phyloP scores from a whole-genome alignment of 257 asterid genomes.

The Galeopsis tetrahit region DNA sequence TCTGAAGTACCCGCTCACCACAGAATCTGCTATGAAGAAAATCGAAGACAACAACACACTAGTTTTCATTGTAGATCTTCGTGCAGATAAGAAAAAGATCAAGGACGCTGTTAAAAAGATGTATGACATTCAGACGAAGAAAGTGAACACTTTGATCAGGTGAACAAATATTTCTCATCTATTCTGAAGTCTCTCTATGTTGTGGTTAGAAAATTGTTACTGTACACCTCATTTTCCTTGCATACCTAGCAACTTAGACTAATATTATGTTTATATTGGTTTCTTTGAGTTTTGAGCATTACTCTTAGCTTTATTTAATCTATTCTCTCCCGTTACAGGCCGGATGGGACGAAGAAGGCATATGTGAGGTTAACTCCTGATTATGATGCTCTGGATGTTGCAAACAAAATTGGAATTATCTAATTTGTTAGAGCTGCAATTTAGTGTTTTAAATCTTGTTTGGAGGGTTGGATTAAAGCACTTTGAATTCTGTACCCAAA shows the following conservation, averaged over 20 bases:
- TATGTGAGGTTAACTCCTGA: conserved; percentile 67
- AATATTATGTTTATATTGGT: background rate
- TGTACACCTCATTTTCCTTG: background rate
- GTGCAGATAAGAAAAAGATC: conserved; percentile 63
- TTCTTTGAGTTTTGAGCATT: background rate
- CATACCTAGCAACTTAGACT: background rate
- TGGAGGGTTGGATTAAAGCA: conserved; percentile 19
- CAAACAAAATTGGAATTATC: conserved; percentile 67
- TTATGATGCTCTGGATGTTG: conserved; percentile 61
- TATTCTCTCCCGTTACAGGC: conserved; percentile 42
- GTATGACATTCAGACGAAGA: conserved; percentile 65
- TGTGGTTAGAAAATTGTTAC: background rate
- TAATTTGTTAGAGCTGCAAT: conserved; percentile 33
- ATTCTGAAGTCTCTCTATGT: background rate
- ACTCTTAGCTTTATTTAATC: background rate
- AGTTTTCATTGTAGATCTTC: conserved; percentile 44
- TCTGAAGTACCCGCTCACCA: conserved; percentile 57
- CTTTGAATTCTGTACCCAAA: conserved; percentile 22
- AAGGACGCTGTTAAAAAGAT: conserved; percentile 63
- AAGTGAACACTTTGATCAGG: conserved; percentile 67
- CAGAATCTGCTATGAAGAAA: conserved; percentile 66
- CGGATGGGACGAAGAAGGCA: conserved; percentile 62
- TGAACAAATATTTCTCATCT: conserved; percentile 15
- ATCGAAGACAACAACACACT: conserved; percentile 61
- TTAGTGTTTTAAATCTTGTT: conserved; percentile 28